These are phyloP conservation scores for Lepiota subincarnata DNA, from an alignment of 768 basidiomycete genomes.

Conservation along the genomic window DNA sequence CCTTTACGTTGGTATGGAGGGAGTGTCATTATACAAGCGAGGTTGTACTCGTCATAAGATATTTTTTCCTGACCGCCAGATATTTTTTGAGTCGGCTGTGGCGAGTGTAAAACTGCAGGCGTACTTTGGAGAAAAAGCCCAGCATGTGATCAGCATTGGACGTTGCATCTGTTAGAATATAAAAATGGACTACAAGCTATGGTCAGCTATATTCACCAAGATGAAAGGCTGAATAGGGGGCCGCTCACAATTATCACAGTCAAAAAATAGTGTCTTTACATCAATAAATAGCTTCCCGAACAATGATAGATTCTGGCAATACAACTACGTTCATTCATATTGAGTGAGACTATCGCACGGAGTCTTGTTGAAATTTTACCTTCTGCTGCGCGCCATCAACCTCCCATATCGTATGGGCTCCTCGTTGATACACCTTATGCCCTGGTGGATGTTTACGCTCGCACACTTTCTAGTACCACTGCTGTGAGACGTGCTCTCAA, in stretches of 20 bases:
- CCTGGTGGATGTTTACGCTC: constrained; percentile 75
- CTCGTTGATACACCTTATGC: constrained; percentile 83
- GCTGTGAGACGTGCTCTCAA: neutral
- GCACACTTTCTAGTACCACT: constrained; percentile 58
- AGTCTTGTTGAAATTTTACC: constrained; percentile 37
- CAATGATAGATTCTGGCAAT: constrained; percentile 92
- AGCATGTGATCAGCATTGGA: constrained; percentile 78
- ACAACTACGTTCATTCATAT: constrained; percentile 52
- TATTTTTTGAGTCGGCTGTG: neutral
- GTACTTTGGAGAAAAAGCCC: constrained; percentile 64
- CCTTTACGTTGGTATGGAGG: constrained; percentile 90
- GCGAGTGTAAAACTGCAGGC: neutral
- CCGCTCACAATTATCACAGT: constrained; percentile 75
- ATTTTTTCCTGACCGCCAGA: constrained; percentile 69
- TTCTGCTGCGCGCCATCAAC: constrained; percentile 87
- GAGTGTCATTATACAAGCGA: constrained; percentile 93
- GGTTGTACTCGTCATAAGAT: constrained; percentile 95
- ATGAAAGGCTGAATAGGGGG: neutral
- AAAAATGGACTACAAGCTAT: constrained; percentile 69
- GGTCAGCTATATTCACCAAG: neutral
- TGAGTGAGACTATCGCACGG: neutral
- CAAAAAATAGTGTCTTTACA: constrained; percentile 92
- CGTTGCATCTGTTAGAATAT: constrained; percentile 83
- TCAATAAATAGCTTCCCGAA: constrained; percentile 99
- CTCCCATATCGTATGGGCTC: constrained; percentile 91